Base-by-base conservation (phyloP, 2,329 filamentous ascomycete species). In the Diplodia corticola region DNA sequence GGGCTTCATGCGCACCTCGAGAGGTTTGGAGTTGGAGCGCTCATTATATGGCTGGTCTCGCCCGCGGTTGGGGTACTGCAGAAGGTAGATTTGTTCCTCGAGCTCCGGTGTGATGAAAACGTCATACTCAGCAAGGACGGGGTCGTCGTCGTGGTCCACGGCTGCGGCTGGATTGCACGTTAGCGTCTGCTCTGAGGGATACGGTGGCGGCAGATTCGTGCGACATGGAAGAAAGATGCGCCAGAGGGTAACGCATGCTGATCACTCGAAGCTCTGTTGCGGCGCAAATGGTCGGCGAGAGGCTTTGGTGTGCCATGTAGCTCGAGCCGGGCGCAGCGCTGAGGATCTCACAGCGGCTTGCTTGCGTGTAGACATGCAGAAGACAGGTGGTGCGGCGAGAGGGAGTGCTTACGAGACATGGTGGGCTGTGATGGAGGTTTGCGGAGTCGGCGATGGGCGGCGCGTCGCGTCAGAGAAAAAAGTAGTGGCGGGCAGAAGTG, bases 21-120 rank as follows among this genome's bases (percentile, higher is more conserved):
- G 82, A 12, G 94, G 91, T 65, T 84, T 82, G 33, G 85, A 82
- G 17, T 81, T 79, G 63, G 81, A 79, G 13, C 79, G 75, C 24
- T 86, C 83, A 64, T 85, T 85, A 78, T 91, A 90, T 5, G 86
- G 83, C 69, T 89, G 85, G 48, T 86, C 82, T 67, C 87, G 82
- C 46, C 84, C 83, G 69, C 91, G 90, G 79, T 93, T 93, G 28
- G 93, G 90, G 78, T 96, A 96, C 81, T 98, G 93, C 53, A 99
- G 86, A 69, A 98, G 86, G 72, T 94, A 89, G 53, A 83, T 77
- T 70, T 81, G 76, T 67, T 80, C 76, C 64, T 73, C 65, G 67
- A 93, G 86, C 70, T 89, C 85, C 24, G 92, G 90, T 71, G 93
- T 97, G 75, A 97, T 88, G 80, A 90, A 94, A 77, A 98, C 88